Base-by-base conservation (phyloP, 805 yeast genomes). In the Hanseniaspora meyeri region DNA sequence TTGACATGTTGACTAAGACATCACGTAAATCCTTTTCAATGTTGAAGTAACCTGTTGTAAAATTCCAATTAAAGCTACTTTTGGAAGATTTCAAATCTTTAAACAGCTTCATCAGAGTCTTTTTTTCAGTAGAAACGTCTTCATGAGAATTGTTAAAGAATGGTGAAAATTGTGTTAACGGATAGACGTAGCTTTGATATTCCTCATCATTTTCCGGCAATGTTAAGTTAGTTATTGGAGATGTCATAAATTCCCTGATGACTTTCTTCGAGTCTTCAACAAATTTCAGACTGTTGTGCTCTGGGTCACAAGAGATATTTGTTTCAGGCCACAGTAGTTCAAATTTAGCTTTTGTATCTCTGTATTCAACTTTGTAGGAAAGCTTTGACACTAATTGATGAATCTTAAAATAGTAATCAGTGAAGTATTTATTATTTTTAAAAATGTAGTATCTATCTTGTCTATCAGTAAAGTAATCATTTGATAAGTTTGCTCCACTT, bases 21-120 rank as follows among this genome's bases (percentile, higher is more conserved):
- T 71, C 69, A 64, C 80, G 82, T 53, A 87, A 82, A 42, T 81
- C 81, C 0, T 95, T 87, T 42, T 83, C 78, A 80, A 93, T 83
- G 68, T 93, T 93, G 74, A 93, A 93, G 67, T 93, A 93, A 1
- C 98, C 98, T 0, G 97, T 96, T 0, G 98, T 93, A 63, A 93
- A 83, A 61, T 86, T 78, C 95, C 96, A 91, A 53, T 74, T 75
- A 31, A 82, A 75, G 12, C 70, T 64, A 29, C 80, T 75, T 8
- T 31, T 17, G 43, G 80, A 72, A 24, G 36, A 14, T 20, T 38
- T 19, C 17, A 50, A 39, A 63, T 80, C 80, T 51, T 80, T 71
- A 43, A 87, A 71, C 4, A 86, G 67, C 34, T 83, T 71, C 42
- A 85, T 68, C 36, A 91, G 71, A 0, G 86, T 80, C 8, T 82